Evolutionary conservation across 257 asterid species (phyloP), one percentile per base, ranked within the genome.

Genomic region (Solanum tarapatanum): DNA sequence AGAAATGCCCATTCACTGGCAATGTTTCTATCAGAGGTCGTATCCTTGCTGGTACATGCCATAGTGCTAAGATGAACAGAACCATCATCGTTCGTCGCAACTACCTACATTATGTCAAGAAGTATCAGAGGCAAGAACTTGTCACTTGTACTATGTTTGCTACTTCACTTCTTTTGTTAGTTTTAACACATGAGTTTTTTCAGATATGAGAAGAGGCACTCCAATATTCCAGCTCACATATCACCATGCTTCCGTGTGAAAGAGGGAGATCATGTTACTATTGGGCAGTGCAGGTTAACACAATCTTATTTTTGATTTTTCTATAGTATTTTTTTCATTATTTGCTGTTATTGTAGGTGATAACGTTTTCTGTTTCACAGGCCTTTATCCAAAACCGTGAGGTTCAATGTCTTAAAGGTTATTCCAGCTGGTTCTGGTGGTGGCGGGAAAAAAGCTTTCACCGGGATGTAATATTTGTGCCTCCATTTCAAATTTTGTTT

Each of bases 31-130:
- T 90, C 83, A 23, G 92, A 86, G 91, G 90, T n/a, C 89, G 93
- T 48, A 91, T 91, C 87, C 70, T 91, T 87, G 93, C 92, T 72
- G 91, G 92, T 45, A 91, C 91, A 28, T 92, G 94, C 84, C 94
- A 92, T 84, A 92, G 93, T 80, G 93, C 92, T 26, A 92, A 92
- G 91, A 92, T 92, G 92, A 75, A 89, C 90, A 89, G 94, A 86
- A 92, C 94, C 3, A 92, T 92, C 87, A 90, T 90, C 76, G 94
- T 92, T 77, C 86, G 92, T 5, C 87, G 93, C 0, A 90, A 92
- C 60, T 92, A 92, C 90, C 91, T 92, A 58, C 94, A 90, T 58
- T 92, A 88, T 90, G 91, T 92, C 64, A 92, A 90, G 89, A 92
- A 92, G 87, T 92, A 92, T 84, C 93, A 92, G 83, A 92, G 94